These are phyloP conservation scores for Phialocephala sp. DNA, from an alignment of 2,329 filamentous ascomycete species.

Conservation along the genomic window DNA sequence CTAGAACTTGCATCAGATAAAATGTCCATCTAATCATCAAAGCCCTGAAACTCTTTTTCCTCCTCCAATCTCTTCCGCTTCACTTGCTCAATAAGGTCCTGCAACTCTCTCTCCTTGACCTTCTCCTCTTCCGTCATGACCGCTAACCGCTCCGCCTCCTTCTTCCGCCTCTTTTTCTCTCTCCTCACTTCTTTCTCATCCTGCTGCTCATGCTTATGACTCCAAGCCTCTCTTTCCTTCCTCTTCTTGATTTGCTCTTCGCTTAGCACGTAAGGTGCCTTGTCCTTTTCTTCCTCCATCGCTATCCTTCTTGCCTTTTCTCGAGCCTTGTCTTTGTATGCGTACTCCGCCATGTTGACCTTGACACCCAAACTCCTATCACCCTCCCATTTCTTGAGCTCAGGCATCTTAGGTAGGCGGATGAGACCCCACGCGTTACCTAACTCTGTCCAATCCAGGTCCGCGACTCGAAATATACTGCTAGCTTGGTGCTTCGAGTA, in stretches of 20 bases:
- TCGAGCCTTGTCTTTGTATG: slow-evolving; percentile 74
- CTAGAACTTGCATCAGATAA: not conserved
- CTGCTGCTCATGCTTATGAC: slow-evolving; percentile 70
- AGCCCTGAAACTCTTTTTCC: slow-evolving; percentile 44
- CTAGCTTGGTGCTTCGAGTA: slow-evolving; percentile 91
- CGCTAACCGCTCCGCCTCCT: slow-evolving; percentile 66
- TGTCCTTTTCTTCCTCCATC: slow-evolving; percentile 55
- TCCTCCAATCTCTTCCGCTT: slow-evolving; percentile 52
- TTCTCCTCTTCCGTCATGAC: slow-evolving; percentile 75
- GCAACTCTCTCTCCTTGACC: slow-evolving; percentile 64
- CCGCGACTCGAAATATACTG: slow-evolving; percentile 84
- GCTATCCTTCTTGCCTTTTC: slow-evolving; percentile 68
- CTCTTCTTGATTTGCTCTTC: slow-evolving; percentile 59
- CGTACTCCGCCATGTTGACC: slow-evolving; percentile 70
- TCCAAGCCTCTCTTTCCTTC: slow-evolving; percentile 74
- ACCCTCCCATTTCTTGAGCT: slow-evolving; percentile 75
- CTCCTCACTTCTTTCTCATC: slow-evolving; percentile 65
- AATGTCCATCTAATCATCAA: slow-evolving; percentile 33
- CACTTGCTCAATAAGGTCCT: slow-evolving; percentile 69
- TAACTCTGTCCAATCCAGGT: slow-evolving; percentile 85
- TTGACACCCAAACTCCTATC: slow-evolving; percentile 67
- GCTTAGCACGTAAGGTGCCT: slow-evolving; percentile 44
- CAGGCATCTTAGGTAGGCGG: slow-evolving; percentile 91
- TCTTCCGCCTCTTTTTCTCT: slow-evolving; percentile 68
- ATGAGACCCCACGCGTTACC: slow-evolving; percentile 86